Base-by-base conservation (phyloP, 495 filamentous ascomycete species). In the Daldinia bambusicola region DNA sequence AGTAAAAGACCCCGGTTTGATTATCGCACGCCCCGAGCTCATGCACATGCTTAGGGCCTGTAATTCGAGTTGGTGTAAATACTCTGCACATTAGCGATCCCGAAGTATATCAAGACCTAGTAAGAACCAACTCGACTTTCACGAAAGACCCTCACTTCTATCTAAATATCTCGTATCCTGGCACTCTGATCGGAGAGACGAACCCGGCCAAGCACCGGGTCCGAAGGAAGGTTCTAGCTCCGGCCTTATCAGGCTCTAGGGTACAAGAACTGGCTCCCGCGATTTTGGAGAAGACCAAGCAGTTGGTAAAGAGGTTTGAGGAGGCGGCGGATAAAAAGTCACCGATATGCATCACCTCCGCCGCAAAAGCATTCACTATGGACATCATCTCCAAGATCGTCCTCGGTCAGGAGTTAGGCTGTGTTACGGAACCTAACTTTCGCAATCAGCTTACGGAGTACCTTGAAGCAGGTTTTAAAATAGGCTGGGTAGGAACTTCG, bases 381-480 rank as follows among this genome's bases (percentile, higher is more conserved):
- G 55, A 57, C 16, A 57, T 57, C 32, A 57, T 57, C 34, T 36
- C 55, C 32, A 57, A 57, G 55, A 57, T 57, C 9, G 10, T 57
- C 30, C 32, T 57, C 32, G 55, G 55, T 1, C 31, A 57, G 6
- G 55, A 57, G 10, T 2, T 57, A 6, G 55, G 55, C 6, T 57
- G 55, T 10, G 55, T 57, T 22, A 57, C 55, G 30, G 55, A 57
- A 7, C 55, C 55, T 0, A 57, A 57, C 32, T 57, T 57, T 57
- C 31, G 34, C 55, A 57, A 57, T 10, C 26, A 57, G 18, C 34
- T 57, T 18, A 32, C 55, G 4, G 34, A 38, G 38, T 37, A 57
- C 18, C 55, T 57, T 6, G 55, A 57, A 32, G 32, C 30, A 6
- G 55, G n/a, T 32, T 57, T 57, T 16, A 57, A 57, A 32, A 26